Evolutionary conservation across 495 filamentous ascomycete genomes (phyloP).

Genomic region (Aspergillus leporis): DNA sequence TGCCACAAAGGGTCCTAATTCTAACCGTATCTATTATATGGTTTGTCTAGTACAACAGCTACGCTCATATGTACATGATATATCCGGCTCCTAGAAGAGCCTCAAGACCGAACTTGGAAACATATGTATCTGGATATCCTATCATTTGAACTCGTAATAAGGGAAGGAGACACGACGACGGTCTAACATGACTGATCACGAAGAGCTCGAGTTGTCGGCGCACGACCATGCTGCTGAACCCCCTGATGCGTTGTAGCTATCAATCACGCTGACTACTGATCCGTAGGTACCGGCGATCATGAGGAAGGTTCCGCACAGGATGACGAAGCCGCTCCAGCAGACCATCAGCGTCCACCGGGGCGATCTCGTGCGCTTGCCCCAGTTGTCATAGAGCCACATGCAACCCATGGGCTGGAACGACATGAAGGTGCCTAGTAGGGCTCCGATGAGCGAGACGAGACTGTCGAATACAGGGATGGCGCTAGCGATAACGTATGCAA

Average conservation of each 20-base stretch:
- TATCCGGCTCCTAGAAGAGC: too few species aligned
- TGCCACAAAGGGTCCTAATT: too few species aligned
- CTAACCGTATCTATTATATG: too few species aligned
- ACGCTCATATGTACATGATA: too few species aligned
- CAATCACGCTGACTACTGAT: conserved; percentile 54
- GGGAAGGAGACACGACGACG: too few species aligned
- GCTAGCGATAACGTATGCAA: conserved; percentile 69
- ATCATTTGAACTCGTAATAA: too few species aligned
- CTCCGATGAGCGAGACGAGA: conserved; percentile 60
- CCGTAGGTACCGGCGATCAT: conserved; percentile 61
- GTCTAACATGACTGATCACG: conserved; percentile 1
- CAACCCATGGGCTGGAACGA: conserved; percentile 47
- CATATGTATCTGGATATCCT: too few species aligned
- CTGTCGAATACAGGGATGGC: conserved; percentile 69
- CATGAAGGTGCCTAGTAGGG: conserved; percentile 54
- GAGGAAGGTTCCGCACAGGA: conserved; percentile 44
- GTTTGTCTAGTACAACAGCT: too few species aligned
- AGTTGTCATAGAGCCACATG: conserved; percentile 51
- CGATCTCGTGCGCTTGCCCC: conserved; percentile 42
- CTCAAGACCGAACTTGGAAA: too few species aligned
- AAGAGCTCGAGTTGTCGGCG: conserved; percentile 37
- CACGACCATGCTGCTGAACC: conserved; percentile 35
- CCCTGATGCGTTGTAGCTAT: conserved; percentile 37
- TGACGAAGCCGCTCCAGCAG: conserved; percentile 29
- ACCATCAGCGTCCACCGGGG: conserved; percentile 30